Evolutionary conservation across 176 grass and related monocot species (phyloP).

Genomic region (Paspalum notatum): DNA sequence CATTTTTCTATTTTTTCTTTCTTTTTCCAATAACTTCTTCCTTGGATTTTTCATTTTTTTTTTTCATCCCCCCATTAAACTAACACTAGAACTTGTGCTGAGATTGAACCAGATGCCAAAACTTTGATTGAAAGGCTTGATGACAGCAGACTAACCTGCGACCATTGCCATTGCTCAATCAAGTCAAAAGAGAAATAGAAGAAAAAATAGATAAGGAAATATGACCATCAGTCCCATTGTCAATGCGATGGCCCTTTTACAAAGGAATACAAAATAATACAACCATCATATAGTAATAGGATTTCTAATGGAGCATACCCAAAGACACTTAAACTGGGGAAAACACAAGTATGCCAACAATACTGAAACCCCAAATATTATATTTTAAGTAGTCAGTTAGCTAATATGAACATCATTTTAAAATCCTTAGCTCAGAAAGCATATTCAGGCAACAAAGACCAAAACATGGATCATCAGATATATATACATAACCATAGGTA

Average conservation of each 20-base stretch:
- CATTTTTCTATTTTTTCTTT: slow-evolving; percentile 20
- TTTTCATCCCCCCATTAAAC: slow-evolving; percentile 45
- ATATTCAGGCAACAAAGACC: slow-evolving; percentile 14
- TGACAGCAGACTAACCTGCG: slow-evolving; percentile 68
- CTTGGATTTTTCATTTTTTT: background rate
- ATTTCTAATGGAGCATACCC: background rate
- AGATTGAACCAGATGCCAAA: slow-evolving; percentile 48
- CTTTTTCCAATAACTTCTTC: slow-evolving; percentile 5
- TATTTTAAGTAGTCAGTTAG: background rate
- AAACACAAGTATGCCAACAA: background rate
- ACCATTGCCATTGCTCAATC: slow-evolving; percentile 60
- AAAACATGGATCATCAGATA: background rate
- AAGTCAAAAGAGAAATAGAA: slow-evolving; percentile 35
- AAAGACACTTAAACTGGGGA: background rate
- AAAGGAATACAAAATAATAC: background rate
- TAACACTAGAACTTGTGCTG: slow-evolving; percentile 54
- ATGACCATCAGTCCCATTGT: background rate
- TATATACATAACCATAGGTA: background rate
- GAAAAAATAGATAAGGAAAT: slow-evolving; percentile 24
- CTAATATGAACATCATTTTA: too few relatives aligned
- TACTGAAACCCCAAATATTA: background rate
- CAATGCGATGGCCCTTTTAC: background rate
- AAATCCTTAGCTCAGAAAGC: background rate
- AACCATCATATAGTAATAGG: background rate
- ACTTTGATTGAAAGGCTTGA: slow-evolving; percentile 63